phyloP scores from a whole-genome alignment of 352 stramenopile genomes.

The Phytophthora pinifolia region DNA sequence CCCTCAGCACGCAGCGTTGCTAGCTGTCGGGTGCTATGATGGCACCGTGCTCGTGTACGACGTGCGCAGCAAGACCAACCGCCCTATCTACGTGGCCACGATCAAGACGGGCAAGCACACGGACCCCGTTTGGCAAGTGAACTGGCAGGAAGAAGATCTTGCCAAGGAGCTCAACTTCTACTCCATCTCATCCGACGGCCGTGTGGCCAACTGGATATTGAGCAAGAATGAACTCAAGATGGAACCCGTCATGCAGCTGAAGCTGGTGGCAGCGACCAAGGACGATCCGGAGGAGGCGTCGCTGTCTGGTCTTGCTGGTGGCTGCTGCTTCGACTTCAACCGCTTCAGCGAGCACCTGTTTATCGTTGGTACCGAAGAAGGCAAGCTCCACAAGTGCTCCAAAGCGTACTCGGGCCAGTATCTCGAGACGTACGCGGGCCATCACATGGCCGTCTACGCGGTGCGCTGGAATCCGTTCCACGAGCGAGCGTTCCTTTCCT shows the following conservation, averaged over 20 bases:
- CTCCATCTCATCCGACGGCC: constrained; percentile 96
- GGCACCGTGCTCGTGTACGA: constrained; percentile 97
- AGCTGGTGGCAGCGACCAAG: constrained; percentile 90
- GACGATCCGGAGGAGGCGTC: constrained; percentile 92
- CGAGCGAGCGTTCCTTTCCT: constrained; percentile 94
- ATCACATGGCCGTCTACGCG: constrained; percentile 97
- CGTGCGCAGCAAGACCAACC: constrained; percentile 92
- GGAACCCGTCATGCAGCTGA: constrained; percentile 97
- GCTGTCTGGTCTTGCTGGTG: constrained; percentile 91
- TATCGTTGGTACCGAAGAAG: constrained; percentile 97
- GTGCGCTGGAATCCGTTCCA: constrained; percentile 98
- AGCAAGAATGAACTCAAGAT: constrained; percentile 98
- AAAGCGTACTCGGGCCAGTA: constrained; percentile 98
- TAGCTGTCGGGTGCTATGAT: constrained; percentile 98
- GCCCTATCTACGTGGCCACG: constrained; percentile 95
- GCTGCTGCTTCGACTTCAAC: constrained; percentile 98
- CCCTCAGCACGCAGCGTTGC: constrained; percentile 90
- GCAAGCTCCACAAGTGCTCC: constrained; percentile 97
- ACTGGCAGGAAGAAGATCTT: constrained; percentile 93
- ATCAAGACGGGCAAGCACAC: constrained; percentile 97
- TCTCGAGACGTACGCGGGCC: constrained; percentile 95
- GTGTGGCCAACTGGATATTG: constrained; percentile 97
- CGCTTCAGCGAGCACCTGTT: constrained; percentile 95
- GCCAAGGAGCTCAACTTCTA: constrained; percentile 97
- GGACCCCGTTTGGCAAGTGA: constrained; percentile 96